Conservation (phyloP, 1,284 basidiomycete species). For the Inonotus hispidus region DNA sequence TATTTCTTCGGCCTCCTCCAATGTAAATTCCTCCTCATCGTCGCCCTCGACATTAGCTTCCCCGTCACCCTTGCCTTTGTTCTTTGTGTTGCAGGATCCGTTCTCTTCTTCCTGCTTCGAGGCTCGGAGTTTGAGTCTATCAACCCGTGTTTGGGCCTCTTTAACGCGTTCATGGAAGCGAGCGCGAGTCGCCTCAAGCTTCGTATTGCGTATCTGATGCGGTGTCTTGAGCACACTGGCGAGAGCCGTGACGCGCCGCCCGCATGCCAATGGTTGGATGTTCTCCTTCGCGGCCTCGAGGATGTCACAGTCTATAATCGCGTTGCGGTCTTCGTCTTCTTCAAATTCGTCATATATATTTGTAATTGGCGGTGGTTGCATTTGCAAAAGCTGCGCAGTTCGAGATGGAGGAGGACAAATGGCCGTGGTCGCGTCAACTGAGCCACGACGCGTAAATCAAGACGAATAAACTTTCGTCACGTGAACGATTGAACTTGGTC, state of each 20-base stretch:
- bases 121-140: background rate
- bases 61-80: conserved; percentile 27
- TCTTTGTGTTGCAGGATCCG: conserved; percentile 16
- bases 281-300: conserved; percentile 82
- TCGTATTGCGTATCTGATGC: conserved; percentile 64
- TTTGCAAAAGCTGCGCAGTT: background rate
- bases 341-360: conserved; percentile 2
- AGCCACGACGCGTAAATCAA: background rate
- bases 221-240: conserved; percentile 68
- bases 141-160: conserved; percentile 38
- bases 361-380: background rate
- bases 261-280: conserved; percentile 70
- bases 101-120: conserved; percentile 29
- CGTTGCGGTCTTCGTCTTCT: conserved; percentile 11
- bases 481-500: no score
- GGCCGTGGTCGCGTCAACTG: background rate
- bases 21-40: conserved; percentile 32
- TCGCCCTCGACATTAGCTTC: conserved; percentile 42
- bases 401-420: background rate
- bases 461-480: background rate
- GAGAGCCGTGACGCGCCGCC: conserved; percentile 67
- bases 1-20: conserved; percentile 24
- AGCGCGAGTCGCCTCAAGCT: conserved; percentile 56
- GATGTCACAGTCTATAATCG: conserved; percentile 69
- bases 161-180: conserved; percentile 50